Conservation (phyloP, 306 rosid species). For the Rosa lucieae region DNA sequence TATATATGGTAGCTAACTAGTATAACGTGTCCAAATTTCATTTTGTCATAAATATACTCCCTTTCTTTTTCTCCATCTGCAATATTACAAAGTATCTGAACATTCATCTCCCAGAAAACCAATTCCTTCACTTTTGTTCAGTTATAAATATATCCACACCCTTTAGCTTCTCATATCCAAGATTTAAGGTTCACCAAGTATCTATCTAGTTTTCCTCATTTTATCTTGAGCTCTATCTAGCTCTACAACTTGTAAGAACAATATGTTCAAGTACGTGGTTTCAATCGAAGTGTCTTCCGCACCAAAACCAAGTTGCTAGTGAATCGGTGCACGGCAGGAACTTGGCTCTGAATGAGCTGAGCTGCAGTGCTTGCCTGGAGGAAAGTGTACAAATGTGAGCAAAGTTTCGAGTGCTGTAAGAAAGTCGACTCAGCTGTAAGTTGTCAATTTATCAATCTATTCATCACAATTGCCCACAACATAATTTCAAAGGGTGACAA, state of each 20-base stretch:
- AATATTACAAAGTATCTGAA: neutral
- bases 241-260: slow-evolving; percentile 8
- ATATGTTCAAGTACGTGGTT: slow-evolving; percentile 35
- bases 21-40: too few relatives aligned
- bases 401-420: slow-evolving; percentile 16
- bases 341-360: slow-evolving; percentile 24
- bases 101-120: neutral
- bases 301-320: slow-evolving; percentile 26
- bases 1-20: too few relatives aligned
- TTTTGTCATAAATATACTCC: too few relatives aligned
- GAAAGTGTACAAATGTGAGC: slow-evolving; percentile 40
- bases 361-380: slow-evolving; percentile 48
- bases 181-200: slow-evolving; percentile 8
- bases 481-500: too few relatives aligned
- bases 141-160: slow-evolving; percentile 7
- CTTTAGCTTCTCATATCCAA: neutral
- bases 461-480: too few relatives aligned
- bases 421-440: slow-evolving; percentile 13
- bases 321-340: slow-evolving; percentile 31
- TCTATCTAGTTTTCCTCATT: neutral
- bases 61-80: neutral
- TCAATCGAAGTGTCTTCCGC: slow-evolving; percentile 17
- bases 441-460: too few relatives aligned
- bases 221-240: neutral
- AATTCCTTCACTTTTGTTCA: neutral